Evolutionary conservation across 805 yeast genomes (phyloP), one percentile per base, ranked within the genome.

Genomic region (Candida berthetii): DNA sequence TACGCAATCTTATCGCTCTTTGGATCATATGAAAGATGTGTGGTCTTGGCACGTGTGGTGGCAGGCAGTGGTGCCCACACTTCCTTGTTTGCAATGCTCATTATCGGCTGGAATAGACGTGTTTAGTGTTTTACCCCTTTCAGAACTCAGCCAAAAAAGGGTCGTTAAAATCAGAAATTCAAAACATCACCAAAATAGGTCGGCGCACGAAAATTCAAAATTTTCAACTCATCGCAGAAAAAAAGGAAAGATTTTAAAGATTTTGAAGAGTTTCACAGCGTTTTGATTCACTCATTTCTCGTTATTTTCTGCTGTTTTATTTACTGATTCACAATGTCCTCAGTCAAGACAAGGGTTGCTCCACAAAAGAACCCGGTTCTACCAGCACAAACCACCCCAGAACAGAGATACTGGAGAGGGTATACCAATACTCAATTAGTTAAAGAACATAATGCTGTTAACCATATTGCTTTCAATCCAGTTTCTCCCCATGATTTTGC

Each of bases 401-500:
- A 91, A 50, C 95, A 89, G 56, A 74, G 95, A 51, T 91, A 85
- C 66, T 93, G 98, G 98, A 72, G 95, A 52, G 85, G 88, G 7
- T 90, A 82, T 60, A 71, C 76, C 25, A 83, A 80, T 49, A 91
- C 98, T 3, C 91, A 91, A 58, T 71, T 93, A 31, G 88, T 90
- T 22, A 91, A 93, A 61, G 98, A 93, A 61, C 91, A 86, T 64
- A 89, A 86, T 62, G 87, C 97, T 33, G 87, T 93, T 35, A 81
- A 85, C 29, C 95, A 88, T 58, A 81, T 93, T 42, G 74, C 82
- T 48, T 93, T 93, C 72, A 89, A 85, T 58, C 96, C 96, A 2
- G 74, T 72, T 31, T 66, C 81, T 14, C 96, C 96, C 5, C 82
- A 86, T 58, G 96, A 93, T 64, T 85, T 91, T 66, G 98, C 97